These are phyloP conservation scores for Plasmodium vivax DNA, from an alignment of 169 alveolate genomes.

Conservation along the genomic window DNA sequence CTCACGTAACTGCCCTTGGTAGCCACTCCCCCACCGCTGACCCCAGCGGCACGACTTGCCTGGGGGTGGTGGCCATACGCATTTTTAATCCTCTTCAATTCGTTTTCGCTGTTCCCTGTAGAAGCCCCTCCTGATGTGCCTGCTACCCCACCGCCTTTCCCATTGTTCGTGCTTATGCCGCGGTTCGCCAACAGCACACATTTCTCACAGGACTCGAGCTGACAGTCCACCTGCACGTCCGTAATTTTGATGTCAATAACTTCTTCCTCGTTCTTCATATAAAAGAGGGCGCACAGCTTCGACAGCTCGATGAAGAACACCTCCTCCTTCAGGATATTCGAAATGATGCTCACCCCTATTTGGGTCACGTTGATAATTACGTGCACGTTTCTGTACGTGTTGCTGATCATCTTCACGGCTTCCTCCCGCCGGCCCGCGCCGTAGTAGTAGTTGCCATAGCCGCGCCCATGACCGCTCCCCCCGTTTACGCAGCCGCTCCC, in stretches of 20 bases:
- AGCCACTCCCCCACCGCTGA: not conserved
- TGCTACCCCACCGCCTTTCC: not conserved
- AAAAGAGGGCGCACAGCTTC: constrained; percentile 80
- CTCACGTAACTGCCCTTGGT: not conserved
- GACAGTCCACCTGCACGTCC: constrained; percentile 88
- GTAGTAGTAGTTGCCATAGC: not conserved
- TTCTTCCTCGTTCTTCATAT: constrained; percentile 87
- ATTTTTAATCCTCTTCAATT: not conserved
- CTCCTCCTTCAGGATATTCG: constrained; percentile 87
- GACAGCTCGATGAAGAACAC: constrained; percentile 86
- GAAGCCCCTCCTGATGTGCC: not conserved
- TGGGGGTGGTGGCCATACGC: not conserved
- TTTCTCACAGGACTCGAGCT: constrained; percentile 80
- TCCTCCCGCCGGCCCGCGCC: not conserved
- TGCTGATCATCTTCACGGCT: constrained; percentile 39
- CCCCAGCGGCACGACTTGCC: not conserved
- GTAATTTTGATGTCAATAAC: constrained; percentile 83
- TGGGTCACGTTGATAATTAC: constrained; percentile 81
- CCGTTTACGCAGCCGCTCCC: not conserved
- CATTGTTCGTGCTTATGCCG: constrained; percentile 30
- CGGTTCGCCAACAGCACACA: constrained; percentile 81
- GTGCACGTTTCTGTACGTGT: constrained; percentile 61
- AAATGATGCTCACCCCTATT: constrained; percentile 86
- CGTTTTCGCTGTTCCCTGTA: not conserved
- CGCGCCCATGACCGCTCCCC: not conserved